Base-by-base conservation (phyloP, 352 stramenopile genomes). In the Phytophthora pisi region DNA sequence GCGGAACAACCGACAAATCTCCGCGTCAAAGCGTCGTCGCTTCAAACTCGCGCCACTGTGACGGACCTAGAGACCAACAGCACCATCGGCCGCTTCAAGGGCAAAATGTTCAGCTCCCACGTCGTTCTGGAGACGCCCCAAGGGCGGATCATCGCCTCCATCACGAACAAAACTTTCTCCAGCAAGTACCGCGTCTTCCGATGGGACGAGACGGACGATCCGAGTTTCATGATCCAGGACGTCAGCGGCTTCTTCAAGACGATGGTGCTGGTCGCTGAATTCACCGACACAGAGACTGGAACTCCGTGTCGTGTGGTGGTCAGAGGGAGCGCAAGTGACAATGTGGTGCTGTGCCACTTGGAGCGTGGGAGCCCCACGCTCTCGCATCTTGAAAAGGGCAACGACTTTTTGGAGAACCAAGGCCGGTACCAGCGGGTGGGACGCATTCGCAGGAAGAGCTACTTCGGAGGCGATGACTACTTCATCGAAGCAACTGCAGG, bases 51-150 rank as follows among this genome's bases (percentile, higher is more conserved):
- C 42, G 42, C 42, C 13, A 26, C 42, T 5, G 42, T 49, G 42
- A 49, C 6, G 5, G n/a, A 49, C 42, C 42, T 26, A 11, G n/a
- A 2, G 15, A 49, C 42, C 16, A 24, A 16, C 42, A 49, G 4
- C 16, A 26, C 42, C 0, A 23, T 49, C 42, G 11, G 5, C 2
- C 11, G 26, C 42, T 49, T 49, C n/a, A 49, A 24, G 42, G 15
- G 42, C 42, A 49, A 49, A 18, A 24, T 24, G n/a, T 49, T 49
- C n/a, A 49, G 42, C 42, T 49, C 42, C 42, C 42, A n/a, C n/a
- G n/a, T 24, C 42, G 11, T 15, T n/a, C 5, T 49, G 42, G 42
- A 23, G 42, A 24, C 42, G 4, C 42, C 42, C 4, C 5, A 49
- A 15, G 42, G 42, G 5, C 42, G 13, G 11, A 24, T 24, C 42